Conservation (phyloP, 345 rosid species). For the Ceriops zippeliana region DNA sequence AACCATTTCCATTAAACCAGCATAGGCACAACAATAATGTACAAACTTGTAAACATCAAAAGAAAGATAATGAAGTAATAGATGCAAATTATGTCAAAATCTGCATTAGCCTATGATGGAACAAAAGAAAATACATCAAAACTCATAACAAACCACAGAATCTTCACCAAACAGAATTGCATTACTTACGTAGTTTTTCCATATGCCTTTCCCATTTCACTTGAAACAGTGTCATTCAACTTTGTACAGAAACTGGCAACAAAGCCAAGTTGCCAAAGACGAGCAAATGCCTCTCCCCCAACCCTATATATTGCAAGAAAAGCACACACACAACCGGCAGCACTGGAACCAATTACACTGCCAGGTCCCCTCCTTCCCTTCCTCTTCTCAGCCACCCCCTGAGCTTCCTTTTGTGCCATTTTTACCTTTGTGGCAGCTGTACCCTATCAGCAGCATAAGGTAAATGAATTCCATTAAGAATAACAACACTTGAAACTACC, state of each 20-base stretch:
- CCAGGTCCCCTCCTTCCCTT: constrained; percentile 96
- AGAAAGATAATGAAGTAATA: too few species aligned
- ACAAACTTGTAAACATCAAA: too few species aligned
- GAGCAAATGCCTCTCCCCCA: constrained; percentile 58
- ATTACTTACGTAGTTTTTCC: constrained; percentile 87
- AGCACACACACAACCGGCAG: constrained; percentile 91
- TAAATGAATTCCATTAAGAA: background rate
- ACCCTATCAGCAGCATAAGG: constrained; percentile 48
- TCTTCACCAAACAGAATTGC: constrained; percentile 5
- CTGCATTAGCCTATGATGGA: background rate
- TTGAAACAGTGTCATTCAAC: constrained; percentile 86
- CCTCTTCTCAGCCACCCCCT: constrained; percentile 91
- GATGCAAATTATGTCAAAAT: background rate
- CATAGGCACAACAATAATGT: too few species aligned
- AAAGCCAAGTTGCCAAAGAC: constrained; percentile 76
- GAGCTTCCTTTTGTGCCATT: constrained; percentile 95
- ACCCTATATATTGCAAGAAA: constrained; percentile 61
- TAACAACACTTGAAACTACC: too few species aligned
- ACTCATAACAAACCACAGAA: background rate
- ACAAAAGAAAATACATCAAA: background rate
- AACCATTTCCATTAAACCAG: too few species aligned
- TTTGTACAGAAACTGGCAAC: constrained; percentile 96
- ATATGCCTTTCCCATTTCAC: constrained; percentile 96
- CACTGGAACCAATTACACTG: constrained; percentile 97
- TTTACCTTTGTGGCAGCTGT: constrained; percentile 92